Evolutionary conservation across 1,284 basidiomycete genomes (phyloP), one percentile per base, ranked within the genome.

Genomic region (Rugosomyces carneus): DNA sequence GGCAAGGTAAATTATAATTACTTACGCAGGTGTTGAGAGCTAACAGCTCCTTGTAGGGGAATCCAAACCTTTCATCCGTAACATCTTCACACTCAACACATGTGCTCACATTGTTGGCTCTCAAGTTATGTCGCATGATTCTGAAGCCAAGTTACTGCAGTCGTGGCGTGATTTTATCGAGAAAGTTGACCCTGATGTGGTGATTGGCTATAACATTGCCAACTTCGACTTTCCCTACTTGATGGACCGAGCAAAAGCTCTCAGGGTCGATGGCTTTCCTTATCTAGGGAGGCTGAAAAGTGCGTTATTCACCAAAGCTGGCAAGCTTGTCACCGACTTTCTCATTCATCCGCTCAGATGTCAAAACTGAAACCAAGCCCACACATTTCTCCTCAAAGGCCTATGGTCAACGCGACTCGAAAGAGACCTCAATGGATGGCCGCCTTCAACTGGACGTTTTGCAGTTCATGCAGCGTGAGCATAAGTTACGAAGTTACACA

Each of bases 381-480:
- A 92, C 93, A 0, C 93, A 97, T 62, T 97, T 97, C 65, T 94
- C 91, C 2, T 96, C 93, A 0, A 95, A 93, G 62, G 93, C 94
- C 0, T 96, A 93, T 57, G 94, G 93, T 15, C 89, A 93, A 55
- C 86, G 94, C 37, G 92, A 95, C 62, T 94, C 92, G 0, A 97
- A 96, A 60, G 91, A 93, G 40, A 93, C 93, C 0, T 70, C 73
- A 8, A 78, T 97, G 29, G 89, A 95, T 53, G 94, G 93, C 18
- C 81, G 93, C 15, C 70, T 97, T 6, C 93, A 97, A 63, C 81
- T 97, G 40, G 93, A 97, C 72, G 68, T 97, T 18, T 75, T 97
- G 34, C 93, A 96, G 57, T 92, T 91, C 61, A 97, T 97, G 90
- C 93, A 97, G 58, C 80, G 93, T 51, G 94, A 97, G 63, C 87